Conservation (phyloP, 2,329 filamentous ascomycete genomes). For the Phoma sp. region DNA sequence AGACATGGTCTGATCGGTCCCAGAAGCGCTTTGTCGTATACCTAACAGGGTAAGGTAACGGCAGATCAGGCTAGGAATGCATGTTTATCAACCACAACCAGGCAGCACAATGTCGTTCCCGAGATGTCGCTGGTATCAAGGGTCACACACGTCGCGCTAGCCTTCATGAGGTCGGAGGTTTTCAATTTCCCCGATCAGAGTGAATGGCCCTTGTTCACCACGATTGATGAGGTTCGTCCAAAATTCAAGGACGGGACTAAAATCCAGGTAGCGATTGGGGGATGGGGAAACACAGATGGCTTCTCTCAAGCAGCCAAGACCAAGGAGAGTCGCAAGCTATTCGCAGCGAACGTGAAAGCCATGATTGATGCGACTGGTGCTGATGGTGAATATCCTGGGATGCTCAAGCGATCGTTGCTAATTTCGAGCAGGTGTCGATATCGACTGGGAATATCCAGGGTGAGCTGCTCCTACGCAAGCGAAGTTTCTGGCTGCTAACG, state of each 20-base stretch:
- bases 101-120: slow-evolving; percentile 39
- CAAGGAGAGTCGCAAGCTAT: slow-evolving; percentile 59
- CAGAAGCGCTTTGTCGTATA: slow-evolving; percentile 5
- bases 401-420: background rate
- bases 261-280: slow-evolving; percentile 64
- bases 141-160: slow-evolving; percentile 38
- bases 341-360: slow-evolving; percentile 67
- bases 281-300: slow-evolving; percentile 72
- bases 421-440: slow-evolving; percentile 50
- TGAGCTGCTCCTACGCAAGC: background rate
- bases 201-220: slow-evolving; percentile 37
- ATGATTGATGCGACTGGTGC: slow-evolving; percentile 68
- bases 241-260: slow-evolving; percentile 59
- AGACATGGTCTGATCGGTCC: background rate
- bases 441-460: slow-evolving; percentile 70
- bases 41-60: slow-evolving; percentile 3
- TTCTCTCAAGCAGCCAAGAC: slow-evolving; percentile 64
- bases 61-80: too few relatives aligned
- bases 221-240: slow-evolving; percentile 30
- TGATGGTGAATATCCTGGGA: slow-evolving; percentile 57
- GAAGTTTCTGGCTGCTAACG: background rate
- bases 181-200: slow-evolving; percentile 32
- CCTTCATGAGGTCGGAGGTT: slow-evolving; percentile 38
- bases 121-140: slow-evolving; percentile 19
- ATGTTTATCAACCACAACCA: slow-evolving; percentile 8